Conservation (phyloP, 768 basidiomycete genomes). For the Leccinum longicurvipes region DNA sequence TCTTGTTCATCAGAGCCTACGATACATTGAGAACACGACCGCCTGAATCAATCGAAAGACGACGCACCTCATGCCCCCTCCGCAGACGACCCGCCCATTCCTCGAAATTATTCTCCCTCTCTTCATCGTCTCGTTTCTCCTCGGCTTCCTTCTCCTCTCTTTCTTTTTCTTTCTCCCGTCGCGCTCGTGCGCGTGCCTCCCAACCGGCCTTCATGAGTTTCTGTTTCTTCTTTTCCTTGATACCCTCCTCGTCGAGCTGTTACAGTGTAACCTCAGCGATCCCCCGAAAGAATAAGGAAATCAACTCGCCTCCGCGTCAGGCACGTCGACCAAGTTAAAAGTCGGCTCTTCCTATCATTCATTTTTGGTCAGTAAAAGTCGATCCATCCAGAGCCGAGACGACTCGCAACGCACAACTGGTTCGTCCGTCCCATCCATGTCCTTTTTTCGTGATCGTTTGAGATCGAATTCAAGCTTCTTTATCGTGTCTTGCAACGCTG, state of each 20-base stretch:
- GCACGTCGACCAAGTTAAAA: slow-evolving; percentile 89
- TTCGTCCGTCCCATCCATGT: slow-evolving; percentile 69
- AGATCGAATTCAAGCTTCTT: slow-evolving; percentile 83
- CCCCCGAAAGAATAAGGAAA: neutral
- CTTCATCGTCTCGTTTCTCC: slow-evolving; percentile 64
- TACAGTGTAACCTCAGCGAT: neutral
- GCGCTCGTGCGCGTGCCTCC: slow-evolving; percentile 81
- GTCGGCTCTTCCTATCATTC: slow-evolving; percentile 66
- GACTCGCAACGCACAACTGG: slow-evolving; percentile 37
- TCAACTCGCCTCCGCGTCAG: slow-evolving; percentile 72
- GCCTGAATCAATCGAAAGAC: neutral
- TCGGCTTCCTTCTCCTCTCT: slow-evolving; percentile 62
- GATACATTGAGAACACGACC: neutral
- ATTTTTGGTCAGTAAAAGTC: neutral
- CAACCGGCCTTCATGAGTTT: slow-evolving; percentile 89
- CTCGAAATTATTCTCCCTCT: slow-evolving; percentile 64
- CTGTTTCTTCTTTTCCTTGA: slow-evolving; percentile 95
- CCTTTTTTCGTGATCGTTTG: slow-evolving; percentile 78
- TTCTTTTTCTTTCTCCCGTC: slow-evolving; percentile 86
- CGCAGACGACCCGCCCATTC: slow-evolving; percentile 76
- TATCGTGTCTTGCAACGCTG: slow-evolving; percentile 73
- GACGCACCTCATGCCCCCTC: slow-evolving; percentile 73
- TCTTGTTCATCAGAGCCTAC: slow-evolving; percentile 75
- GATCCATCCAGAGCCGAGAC: neutral
- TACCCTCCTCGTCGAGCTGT: slow-evolving; percentile 81